Base-by-base conservation (phyloP, 306 rosid genomes). In the Dalbergia cultrata region DNA sequence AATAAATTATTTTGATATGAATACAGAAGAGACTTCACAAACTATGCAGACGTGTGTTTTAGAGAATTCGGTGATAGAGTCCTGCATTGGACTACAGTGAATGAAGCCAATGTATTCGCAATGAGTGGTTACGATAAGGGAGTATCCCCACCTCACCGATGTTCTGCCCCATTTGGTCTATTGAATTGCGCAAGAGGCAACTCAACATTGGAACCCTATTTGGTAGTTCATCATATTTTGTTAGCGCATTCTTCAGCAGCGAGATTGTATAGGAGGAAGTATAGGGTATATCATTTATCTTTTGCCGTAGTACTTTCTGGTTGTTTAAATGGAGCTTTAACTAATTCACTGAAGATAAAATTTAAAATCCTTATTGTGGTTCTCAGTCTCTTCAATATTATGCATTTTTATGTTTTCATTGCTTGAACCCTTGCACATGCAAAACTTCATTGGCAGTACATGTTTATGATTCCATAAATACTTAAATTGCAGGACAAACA, bases 1-100 rank as follows among this genome's bases (percentile, higher is more conserved):
- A 7, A 37, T 37, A 60, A 65, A 52, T 61, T 8, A 13, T 69
- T 17, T 78, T 66, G 4, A 64, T 82, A 58, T 73, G 61, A 76
- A 79, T 85, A 91, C 85, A 92, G 92, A 76, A 81, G 63, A 81
- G 97, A 94, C 85, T 26, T 26, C 31, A 26, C 31, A 26, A 26
- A 26, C 31, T 26, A 26, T 26, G 31, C 31, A 26, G 31, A 92
- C 45, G 88, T 86, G 26, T 94, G 97, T 80, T 94, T 89, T 70
- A 76, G 87, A 79, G 93, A 88, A 65, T 94, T 94, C 16, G 96
- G 98, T 7, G 92, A 94, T 35, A 89, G 89, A 47, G 92, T 94
- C 0, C 16, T 12, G 60, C 75, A 89, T 53, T 94, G 95, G 95
- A 79, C 63, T 13, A 88, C 92, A 0, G 60, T 92, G 59, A 92